Percentiles rank a stretch among this genome's conserved stretches.
phyloP scores from a whole-genome alignment of 179 eudicot genomes.

The Beta lomatogona region DNA sequence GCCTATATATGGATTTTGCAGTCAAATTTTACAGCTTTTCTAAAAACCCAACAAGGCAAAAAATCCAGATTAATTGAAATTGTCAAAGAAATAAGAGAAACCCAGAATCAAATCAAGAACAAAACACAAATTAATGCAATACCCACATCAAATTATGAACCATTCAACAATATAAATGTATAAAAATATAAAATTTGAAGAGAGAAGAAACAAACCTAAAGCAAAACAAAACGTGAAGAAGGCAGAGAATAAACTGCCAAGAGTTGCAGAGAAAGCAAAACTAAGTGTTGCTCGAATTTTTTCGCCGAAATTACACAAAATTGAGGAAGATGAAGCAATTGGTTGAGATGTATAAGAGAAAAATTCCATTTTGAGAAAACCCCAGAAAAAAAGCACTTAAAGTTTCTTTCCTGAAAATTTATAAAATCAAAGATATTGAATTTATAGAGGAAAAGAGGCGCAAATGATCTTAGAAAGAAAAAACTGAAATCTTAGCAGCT shows the following conservation, averaged over 20 bases:
- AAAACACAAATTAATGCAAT: slow-evolving; percentile 11
- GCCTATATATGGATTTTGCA: neutral
- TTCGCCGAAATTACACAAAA: slow-evolving; percentile 50
- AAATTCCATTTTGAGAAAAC: slow-evolving; percentile 36
- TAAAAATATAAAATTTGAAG: neutral
- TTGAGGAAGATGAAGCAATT: slow-evolving; percentile 38
- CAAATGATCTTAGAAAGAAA: slow-evolving; percentile 12
- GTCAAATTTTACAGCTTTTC: neutral
- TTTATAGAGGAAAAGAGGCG: neutral
- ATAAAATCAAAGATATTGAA: neutral
- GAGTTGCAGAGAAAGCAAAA: slow-evolving; percentile 64
- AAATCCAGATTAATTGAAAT: slow-evolving; percentile 11
- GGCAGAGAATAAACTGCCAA: slow-evolving; percentile 84
- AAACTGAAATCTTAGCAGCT: slow-evolving; percentile 38
- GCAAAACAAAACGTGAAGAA: slow-evolving; percentile 95
- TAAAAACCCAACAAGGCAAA: no score
- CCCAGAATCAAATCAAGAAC: slow-evolving; percentile 11
- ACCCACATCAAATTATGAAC: slow-evolving; percentile 30
- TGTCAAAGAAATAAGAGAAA: neutral
- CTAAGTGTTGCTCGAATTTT: slow-evolving; percentile 55
- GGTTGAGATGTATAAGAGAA: slow-evolving; percentile 65
- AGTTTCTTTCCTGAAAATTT: neutral
- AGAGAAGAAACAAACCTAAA: slow-evolving; percentile 53
- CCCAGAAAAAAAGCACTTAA: neutral
- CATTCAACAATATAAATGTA: neutral